phyloP scores from a whole-genome alignment of 2,329 filamentous ascomycete genomes.

The Taxawa tesnikishii region DNA sequence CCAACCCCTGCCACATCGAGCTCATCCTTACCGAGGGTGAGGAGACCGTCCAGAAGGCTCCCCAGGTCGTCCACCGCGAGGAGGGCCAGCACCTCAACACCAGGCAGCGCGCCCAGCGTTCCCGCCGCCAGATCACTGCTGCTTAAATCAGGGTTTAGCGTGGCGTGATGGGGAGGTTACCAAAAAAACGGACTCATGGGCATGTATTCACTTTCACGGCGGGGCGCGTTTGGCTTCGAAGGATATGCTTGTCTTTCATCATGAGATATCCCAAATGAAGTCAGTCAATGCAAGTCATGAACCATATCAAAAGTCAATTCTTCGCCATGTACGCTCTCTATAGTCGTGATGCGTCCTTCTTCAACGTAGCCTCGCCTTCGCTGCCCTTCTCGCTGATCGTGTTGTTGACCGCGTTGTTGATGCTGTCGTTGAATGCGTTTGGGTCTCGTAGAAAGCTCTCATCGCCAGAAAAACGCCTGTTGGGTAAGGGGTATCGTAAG shows the following conservation, averaged over 20 bases:
- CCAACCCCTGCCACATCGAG: slow-evolving; percentile 99
- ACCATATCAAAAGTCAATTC: neutral
- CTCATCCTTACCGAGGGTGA: slow-evolving; percentile 97
- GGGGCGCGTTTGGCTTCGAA: too few relatives aligned
- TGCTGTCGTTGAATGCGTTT: slow-evolving; percentile 24
- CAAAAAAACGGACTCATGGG: neutral
- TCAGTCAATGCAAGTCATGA: too few relatives aligned
- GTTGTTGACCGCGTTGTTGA: slow-evolving; percentile 2
- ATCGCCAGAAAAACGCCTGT: slow-evolving; percentile 44
- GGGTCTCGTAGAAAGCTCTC: slow-evolving; percentile 38
- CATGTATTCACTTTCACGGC: neutral
- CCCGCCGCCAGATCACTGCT: slow-evolving; percentile 47
- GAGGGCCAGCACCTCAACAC: slow-evolving; percentile 58
- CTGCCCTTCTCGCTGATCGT: slow-evolving; percentile 5
- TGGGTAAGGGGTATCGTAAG: neutral
- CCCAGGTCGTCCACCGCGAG: slow-evolving; percentile 53
- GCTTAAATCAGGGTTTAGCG: slow-evolving; percentile 11
- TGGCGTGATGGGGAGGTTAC: neutral
- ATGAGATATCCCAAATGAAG: neutral
- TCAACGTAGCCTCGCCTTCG: slow-evolving; percentile 6
- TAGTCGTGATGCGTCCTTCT: neutral
- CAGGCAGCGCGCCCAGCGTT: slow-evolving; percentile 72
- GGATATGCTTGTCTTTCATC: too few relatives aligned
- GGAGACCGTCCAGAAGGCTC: slow-evolving; percentile 88
- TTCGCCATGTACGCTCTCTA: too few relatives aligned